Percentiles rank a stretch among this genome's conserved stretches.
Evolutionary conservation across 192 early-diverging fungal species (phyloP).

Genomic region (Coemansia sp.): DNA sequence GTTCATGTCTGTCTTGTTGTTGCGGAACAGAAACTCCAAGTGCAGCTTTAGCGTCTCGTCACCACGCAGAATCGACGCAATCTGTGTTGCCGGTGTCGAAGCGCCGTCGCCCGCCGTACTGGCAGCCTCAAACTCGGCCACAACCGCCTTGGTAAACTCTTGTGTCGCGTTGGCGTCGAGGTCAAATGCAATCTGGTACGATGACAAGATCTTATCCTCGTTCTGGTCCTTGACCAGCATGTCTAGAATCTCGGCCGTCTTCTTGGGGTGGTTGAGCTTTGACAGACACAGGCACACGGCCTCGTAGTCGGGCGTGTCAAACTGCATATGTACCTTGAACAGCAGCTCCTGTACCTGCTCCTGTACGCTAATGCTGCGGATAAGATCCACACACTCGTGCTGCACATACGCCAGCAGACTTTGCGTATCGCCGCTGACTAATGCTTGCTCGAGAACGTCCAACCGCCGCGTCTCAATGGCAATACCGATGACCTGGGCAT

Average conservation of each 20-base stretch:
- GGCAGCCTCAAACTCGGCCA: constrained; percentile 50
- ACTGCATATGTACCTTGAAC: constrained; percentile 48
- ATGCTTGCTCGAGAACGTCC: constrained; percentile 85
- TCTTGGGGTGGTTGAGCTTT: constrained; percentile 78
- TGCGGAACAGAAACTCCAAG: constrained; percentile 92
- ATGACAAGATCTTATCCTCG: constrained; percentile 75
- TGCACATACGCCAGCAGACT: constrained; percentile 84
- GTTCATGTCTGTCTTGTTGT: constrained; percentile 94
- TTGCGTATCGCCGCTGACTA: constrained; percentile 67
- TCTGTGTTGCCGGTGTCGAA: constrained; percentile 54
- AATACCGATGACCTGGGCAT: constrained; percentile 86
- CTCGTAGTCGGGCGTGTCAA: constrained; percentile 84
- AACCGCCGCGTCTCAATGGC: constrained; percentile 88
- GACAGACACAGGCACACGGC: constrained; percentile 89
- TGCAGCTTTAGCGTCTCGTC: constrained; percentile 88
- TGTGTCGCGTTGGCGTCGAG: constrained; percentile 95
- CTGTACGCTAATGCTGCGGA: constrained; percentile 56
- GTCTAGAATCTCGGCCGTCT: constrained; percentile 73
- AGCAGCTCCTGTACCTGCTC: constrained; percentile 68
- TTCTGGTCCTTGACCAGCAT: constrained; percentile 61
- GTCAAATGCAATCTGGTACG: constrained; percentile 98
- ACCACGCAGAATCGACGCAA: constrained; percentile 83
- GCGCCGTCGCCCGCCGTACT: constrained; percentile 7
- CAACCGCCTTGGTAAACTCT: constrained; percentile 87
- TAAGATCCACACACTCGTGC: constrained; percentile 79